Base-by-base conservation (phyloP, 2,329 filamentous ascomycete genomes). In the Stylonectria norvegica region DNA sequence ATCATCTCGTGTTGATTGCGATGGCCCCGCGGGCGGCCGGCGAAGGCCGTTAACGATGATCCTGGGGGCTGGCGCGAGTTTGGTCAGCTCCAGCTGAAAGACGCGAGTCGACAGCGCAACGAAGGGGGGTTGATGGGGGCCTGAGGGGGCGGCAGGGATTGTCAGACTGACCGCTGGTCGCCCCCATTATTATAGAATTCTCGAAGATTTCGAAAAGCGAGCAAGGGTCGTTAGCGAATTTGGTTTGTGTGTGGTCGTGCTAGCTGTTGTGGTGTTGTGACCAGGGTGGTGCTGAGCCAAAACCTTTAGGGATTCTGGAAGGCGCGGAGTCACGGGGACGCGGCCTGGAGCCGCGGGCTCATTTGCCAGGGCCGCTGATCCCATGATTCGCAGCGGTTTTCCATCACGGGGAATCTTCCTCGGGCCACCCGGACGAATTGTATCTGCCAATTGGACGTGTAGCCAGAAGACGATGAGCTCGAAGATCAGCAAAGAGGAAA, bases 181-280 rank as follows among this genome's bases (percentile, higher is more conserved):
- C 49, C 52, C 54, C 54, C 29, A 48, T 56, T 46, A 55, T 43
- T 38, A 47, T 52, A 37, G 49, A 41, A 57, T 57, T 57, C 55
- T 57, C 52, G 55, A 57, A 57, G 55, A 52, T 56, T 57, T 57
- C 55, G 54, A 57, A 57, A 50, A 57, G 43, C 49, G 52, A 52
- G 52, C 45, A 51, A 48, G 54, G 50, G 51, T 43, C n/a, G n/a
- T n/a, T n/a, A n/a, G n/a, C n/a, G n/a, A n/a, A n/a, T n/a, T n/a
- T 35, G 40, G 27, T 32, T 36, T 29, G 27, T 29, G 41, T 39
- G 52, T 50, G 50, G 45, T 48, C 43, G 36, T 52, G 47, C 42
- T 39, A 49, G 56, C 43, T 52, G 39, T 38, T 50, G 49, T 27
- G 36, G 44, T 16, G 28, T 30, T 44, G 43, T 38, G 40, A 47